Percentiles rank a stretch among this genome's conserved stretches.
Conservation (phyloP, 2,329 filamentous ascomycete species). For the Diplodia intermedia region DNA sequence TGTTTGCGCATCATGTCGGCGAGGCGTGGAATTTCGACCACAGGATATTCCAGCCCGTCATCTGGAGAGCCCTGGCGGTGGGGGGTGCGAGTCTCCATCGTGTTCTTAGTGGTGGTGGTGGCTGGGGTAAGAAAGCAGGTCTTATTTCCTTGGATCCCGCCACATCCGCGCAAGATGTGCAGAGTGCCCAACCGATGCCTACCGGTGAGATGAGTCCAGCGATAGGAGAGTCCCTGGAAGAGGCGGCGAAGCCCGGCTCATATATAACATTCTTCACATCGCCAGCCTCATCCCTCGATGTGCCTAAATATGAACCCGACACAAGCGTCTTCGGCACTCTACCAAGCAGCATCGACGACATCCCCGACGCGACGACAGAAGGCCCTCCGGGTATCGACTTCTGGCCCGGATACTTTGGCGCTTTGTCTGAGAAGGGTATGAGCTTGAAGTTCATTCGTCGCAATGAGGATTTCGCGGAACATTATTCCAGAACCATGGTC, state of each 20-base stretch:
- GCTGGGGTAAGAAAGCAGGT: conserved; percentile 82
- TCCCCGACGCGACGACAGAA: conserved; percentile 37
- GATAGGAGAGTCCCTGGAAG: conserved; percentile 47
- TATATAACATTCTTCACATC: conserved; percentile 57
- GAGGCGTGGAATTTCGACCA: conserved; percentile 8
- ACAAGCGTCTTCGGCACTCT: conserved; percentile 45
- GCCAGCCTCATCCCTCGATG: conserved; percentile 31
- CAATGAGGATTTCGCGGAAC: neutral
- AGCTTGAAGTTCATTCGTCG: conserved; percentile 34
- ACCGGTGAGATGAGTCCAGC: neutral
- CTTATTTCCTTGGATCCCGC: conserved; percentile 76
- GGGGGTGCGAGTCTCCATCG: conserved; percentile 51
- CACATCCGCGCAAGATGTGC: neutral
- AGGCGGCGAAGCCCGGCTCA: conserved; percentile 68
- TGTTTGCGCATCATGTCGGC: neutral
- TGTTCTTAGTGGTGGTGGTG: conserved; percentile 78
- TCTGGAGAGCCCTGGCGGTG: conserved; percentile 35
- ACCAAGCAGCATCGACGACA: conserved; percentile 54
- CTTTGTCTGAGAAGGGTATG: conserved; percentile 64
- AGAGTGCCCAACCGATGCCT: no score
- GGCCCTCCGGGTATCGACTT: conserved; percentile 36
- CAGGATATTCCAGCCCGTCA: conserved; percentile 35
- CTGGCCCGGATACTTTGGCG: conserved; percentile 62
- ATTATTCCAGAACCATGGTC: neutral
- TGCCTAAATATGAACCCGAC: neutral